Evolutionary conservation across 331 rosid species (phyloP), one percentile per base, ranked within the genome.

Genomic region (Stylosanthes scabra): DNA sequence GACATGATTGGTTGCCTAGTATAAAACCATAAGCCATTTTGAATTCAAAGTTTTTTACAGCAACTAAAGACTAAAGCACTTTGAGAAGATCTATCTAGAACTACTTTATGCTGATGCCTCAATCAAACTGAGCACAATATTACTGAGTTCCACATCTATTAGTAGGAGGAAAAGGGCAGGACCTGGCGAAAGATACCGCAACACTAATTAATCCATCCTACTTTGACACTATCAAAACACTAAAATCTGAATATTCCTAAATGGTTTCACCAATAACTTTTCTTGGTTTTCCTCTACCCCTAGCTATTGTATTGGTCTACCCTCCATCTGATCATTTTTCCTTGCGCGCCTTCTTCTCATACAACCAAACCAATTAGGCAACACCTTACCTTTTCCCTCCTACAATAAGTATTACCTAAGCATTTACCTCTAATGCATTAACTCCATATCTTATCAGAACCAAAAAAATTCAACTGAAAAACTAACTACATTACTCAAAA

Each of bases 21-120:
- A 60, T 49, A 34, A 34, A 34, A 3, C 39, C 39, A 34, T n/a
- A n/a, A n/a, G n/a, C n/a, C n/a, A n/a, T n/a, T 40, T 42, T 28
- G 72, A 63, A 34, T 27, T 66, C 54, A 63, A 77, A 61, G 12
- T 25, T 8, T 65, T 46, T 66, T 11, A 67, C 61, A 65, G 64
- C 28, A 42, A 16, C 70, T 9, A 40, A 51, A 41, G 12, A 7
- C 56, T 9, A 57, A 63, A 37, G 16, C 66, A 9, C 55, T 9
- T 14, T 44, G 20, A 6, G 46, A 45, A 37, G 39, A 62, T 16
- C 11, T n/a, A n/a, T n/a, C n/a, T 72, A 70, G 44, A 78, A 54
- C 66, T 61, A 77, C 13, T 60, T 44, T 52, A 51, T 41, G 46
- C 50, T 45, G n/a, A n/a, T 52, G 13, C 12, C 14, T 40, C 42